phyloP scores from a whole-genome alignment of 768 basidiomycete species.

The Boletales sp. region DNA sequence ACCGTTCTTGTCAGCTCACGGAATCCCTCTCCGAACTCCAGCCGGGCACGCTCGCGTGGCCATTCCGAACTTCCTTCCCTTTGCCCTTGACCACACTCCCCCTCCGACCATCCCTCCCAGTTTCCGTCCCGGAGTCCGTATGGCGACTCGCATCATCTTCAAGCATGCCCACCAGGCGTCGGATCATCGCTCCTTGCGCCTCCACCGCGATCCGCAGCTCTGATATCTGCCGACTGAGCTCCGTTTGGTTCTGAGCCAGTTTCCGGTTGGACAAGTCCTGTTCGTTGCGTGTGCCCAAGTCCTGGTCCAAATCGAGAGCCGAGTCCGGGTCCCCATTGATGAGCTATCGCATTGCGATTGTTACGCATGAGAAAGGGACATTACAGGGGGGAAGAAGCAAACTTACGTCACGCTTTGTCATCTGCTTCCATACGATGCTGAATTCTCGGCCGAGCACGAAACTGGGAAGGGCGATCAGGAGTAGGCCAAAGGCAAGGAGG shows the following conservation, averaged over 20 bases:
- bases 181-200: constrained; percentile 52
- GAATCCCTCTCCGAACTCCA: constrained; percentile 9
- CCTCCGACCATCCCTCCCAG: background rate
- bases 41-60: background rate
- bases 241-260: constrained; percentile 62
- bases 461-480: constrained; percentile 86
- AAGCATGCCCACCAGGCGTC: constrained; percentile 17
- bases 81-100: constrained; percentile 12
- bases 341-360: background rate
- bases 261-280: constrained; percentile 56
- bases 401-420: constrained; percentile 52
- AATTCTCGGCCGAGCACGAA: constrained; percentile 93
- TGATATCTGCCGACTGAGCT: constrained; percentile 60
- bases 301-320: background rate
- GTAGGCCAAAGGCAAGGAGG: constrained; percentile 79
- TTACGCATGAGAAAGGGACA: background rate
- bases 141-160: constrained; percentile 2
- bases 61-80: constrained; percentile 5
- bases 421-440: constrained; percentile 83
- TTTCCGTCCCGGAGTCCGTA: background rate
- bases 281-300: constrained; percentile 8
- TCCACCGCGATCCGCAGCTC: constrained; percentile 56
- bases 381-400: too few species aligned
- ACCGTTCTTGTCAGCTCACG: constrained; percentile 8
- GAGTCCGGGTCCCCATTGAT: constrained; percentile 1